Base-by-base conservation (phyloP, 495 filamentous ascomycete genomes). In the Xylaria grammica region DNA sequence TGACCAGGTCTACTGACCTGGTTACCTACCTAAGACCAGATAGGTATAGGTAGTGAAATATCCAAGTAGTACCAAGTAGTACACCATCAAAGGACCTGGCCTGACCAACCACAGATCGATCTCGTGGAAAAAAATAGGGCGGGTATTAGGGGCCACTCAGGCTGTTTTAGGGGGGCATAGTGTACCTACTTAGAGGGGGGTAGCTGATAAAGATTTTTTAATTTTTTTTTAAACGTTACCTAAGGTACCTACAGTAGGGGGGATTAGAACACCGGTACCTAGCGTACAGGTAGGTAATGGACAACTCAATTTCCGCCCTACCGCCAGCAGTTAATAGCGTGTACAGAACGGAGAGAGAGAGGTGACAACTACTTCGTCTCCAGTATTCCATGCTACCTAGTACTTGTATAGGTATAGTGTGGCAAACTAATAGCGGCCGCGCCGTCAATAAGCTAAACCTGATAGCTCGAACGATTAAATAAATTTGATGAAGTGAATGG, bases 281-380 rank as follows among this genome's bases (percentile, higher is more conserved):
- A n/a, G n/a, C n/a, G n/a, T n/a, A n/a, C n/a, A n/a, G n/a, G n/a
- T n/a, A n/a, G n/a, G n/a, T 48, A 46, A 59, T 48, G 26, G n/a
- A 46, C 56, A 6, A 34, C 56, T 42, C 56, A 59, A 59, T 59
- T 59, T 59, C 56, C 56, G 40, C 56, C 56, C 27, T 32, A 56
- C 27, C 10, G n/a, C 42, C 29, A 24, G 45, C 20, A 3, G n/a
- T n/a, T n/a, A n/a, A n/a, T n/a, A n/a, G n/a, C n/a, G n/a, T n/a
- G n/a, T n/a, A n/a, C n/a, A n/a, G n/a, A n/a, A n/a, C n/a, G n/a
- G n/a, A n/a, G n/a, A n/a, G n/a, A 46, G 44, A 46, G 44, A 46
- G 24, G 17, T 44, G 13, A 13, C 6, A 38, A 38, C 13, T 38
- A 38, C 34, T n/a, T n/a, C n/a, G n/a, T n/a, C 34, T 38, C n/a